Conservation (phyloP, 352 stramenopile species). For the Halophytophthora polymorphica region DNA sequence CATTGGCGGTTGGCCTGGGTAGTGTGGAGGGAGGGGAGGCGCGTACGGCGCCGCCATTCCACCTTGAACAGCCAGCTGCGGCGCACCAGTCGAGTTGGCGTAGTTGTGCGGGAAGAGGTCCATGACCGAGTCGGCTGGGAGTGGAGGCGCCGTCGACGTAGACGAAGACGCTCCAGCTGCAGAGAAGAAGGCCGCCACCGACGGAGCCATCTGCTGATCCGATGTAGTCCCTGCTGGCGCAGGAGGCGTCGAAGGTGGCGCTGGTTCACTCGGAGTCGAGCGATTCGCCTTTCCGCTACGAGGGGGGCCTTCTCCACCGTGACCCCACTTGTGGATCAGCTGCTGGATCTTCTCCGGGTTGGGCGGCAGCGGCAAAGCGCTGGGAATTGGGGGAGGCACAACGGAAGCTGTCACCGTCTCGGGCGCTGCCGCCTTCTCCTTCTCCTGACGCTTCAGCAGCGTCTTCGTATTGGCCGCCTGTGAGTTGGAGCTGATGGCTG, state of each 20-base stretch:
- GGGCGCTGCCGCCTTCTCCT: conserved; percentile 5
- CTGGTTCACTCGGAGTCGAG: too few relatives aligned
- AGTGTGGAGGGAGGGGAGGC: conserved; percentile 18
- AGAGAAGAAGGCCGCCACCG: conserved; percentile 47
- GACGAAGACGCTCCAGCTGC: conserved; percentile 16
- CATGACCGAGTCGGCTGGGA: conserved; percentile 21
- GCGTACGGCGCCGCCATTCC: conserved; percentile 14
- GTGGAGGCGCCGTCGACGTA: conserved; percentile 9
- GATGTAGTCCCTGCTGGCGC: neutral
- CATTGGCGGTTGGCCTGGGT: conserved; percentile 15
- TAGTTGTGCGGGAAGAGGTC: conserved; percentile 62
- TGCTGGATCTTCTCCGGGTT: conserved; percentile 60
- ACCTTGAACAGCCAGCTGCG: conserved; percentile 26
- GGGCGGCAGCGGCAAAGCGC: conserved; percentile 31
- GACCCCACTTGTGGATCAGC: conserved; percentile 62
- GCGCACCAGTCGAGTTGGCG: conserved; percentile 12
- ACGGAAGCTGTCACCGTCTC: conserved; percentile 6
- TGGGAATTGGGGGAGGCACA: conserved; percentile 34
- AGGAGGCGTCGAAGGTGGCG: neutral
- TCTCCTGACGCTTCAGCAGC: conserved; percentile 13
- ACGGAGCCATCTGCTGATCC: conserved; percentile 28
- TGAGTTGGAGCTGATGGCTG: conserved; percentile 23
- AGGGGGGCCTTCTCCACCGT: conserved; percentile 24
- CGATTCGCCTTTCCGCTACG: conserved; percentile 10
- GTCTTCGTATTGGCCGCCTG: conserved; percentile 17